phyloP scores from a whole-genome alignment of 495 filamentous ascomycete genomes.

The Sordaria brevicollis region DNA sequence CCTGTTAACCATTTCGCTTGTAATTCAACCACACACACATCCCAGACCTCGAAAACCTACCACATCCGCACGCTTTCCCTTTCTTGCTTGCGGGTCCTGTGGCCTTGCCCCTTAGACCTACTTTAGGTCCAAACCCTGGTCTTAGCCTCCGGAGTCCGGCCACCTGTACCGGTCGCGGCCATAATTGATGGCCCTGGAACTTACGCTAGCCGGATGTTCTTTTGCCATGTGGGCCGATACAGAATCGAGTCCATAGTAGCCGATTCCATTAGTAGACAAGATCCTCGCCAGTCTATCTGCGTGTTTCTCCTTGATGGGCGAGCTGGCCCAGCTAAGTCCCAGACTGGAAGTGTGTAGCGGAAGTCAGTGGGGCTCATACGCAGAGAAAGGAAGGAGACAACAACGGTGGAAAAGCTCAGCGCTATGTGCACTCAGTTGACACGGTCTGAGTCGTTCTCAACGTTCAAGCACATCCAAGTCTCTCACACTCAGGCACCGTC shows the following conservation, averaged over 20 bases:
- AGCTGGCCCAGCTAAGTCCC: background rate
- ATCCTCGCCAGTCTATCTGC: background rate
- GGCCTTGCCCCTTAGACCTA: background rate
- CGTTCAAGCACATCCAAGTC: constrained; percentile 1
- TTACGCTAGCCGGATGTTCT: constrained; percentile 19
- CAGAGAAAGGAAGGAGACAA: background rate
- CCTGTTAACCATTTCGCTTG: background rate
- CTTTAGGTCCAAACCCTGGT: background rate
- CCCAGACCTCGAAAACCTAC: background rate
- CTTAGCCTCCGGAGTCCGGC: background rate
- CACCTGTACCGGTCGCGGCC: constrained; percentile 14
- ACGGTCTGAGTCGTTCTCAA: background rate
- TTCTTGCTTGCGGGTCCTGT: background rate
- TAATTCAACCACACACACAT: background rate
- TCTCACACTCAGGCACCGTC: background rate
- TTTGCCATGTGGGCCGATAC: constrained; percentile 23
- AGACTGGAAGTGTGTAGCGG: background rate
- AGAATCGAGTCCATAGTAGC: constrained; percentile 1
- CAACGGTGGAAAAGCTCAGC: background rate
- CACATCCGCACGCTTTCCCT: background rate
- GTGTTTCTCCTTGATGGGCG: background rate
- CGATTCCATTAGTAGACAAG: background rate
- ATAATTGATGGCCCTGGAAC: constrained; percentile 3
- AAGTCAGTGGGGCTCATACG: background rate
- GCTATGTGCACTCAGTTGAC: background rate